Percentiles rank a stretch among this genome's conserved stretches.
Evolutionary conservation across 495 filamentous ascomycete genomes (phyloP).

Genomic region (Baudoinia panamericana): DNA sequence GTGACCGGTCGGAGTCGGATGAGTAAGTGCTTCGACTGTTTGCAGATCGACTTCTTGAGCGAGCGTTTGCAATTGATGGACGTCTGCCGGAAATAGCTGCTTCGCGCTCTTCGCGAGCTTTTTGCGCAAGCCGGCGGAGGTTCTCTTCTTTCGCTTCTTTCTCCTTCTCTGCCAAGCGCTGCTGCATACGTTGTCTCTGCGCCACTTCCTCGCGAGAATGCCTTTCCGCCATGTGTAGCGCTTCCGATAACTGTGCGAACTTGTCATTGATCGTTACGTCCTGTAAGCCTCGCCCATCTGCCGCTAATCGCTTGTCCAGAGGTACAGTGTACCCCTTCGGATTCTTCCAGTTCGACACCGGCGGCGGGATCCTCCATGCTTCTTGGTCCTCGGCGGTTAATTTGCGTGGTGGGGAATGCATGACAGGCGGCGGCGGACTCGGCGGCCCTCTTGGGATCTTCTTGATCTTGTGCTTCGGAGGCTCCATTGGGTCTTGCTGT

Average conservation of each 20-base stretch:
- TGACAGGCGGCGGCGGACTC: slow-evolving; percentile 79
- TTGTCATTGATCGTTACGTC: slow-evolving; percentile 98
- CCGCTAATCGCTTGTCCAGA: slow-evolving; percentile 91
- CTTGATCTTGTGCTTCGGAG: slow-evolving; percentile 96
- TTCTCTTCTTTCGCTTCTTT: slow-evolving; percentile 88
- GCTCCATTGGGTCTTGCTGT: slow-evolving; percentile 94
- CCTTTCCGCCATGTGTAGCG: slow-evolving; percentile 81
- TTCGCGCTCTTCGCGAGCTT: slow-evolving; percentile 71
- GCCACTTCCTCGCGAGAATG: slow-evolving; percentile 93
- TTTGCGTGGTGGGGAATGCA: slow-evolving; percentile 91
- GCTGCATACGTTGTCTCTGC: slow-evolving; percentile 87
- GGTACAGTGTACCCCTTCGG: slow-evolving; percentile 96
- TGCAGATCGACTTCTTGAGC: slow-evolving; percentile 32
- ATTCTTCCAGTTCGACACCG: slow-evolving; percentile 98
- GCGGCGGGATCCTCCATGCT: slow-evolving; percentile 87
- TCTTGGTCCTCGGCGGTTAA: slow-evolving; percentile 96
- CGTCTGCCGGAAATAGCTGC: slow-evolving; percentile 27
- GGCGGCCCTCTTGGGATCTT: slow-evolving; percentile 94
- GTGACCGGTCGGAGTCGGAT: slow-evolving; percentile 43
- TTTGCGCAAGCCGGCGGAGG: slow-evolving; percentile 75
- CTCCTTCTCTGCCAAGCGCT: slow-evolving; percentile 92
- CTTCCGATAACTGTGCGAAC: slow-evolving; percentile 91
- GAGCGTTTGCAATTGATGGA: slow-evolving; percentile 9
- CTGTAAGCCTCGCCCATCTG: slow-evolving; percentile 81
- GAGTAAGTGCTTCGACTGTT: slow-evolving; percentile 23